Evolutionary conservation across 441 rosid genomes (phyloP), one percentile per base, ranked within the genome.

Genomic region (Capsella rubella): DNA sequence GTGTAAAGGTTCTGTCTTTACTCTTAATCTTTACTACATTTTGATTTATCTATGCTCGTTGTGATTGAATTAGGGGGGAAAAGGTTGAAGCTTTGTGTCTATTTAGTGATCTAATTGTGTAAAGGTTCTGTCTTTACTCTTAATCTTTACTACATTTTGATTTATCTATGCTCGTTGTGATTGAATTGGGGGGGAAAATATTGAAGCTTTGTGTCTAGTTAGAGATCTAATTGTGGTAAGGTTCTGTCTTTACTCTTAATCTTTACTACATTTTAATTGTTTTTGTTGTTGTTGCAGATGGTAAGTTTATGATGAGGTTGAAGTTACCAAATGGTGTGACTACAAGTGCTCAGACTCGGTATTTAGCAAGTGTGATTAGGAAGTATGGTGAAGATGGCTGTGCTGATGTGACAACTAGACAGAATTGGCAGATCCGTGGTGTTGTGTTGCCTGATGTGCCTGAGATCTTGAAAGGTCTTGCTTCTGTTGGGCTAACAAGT

Each of bases 341-440:
- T n/a, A 94, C 97, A 8, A 90, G 97, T 43, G 94, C 78, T 18
- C 99, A 94, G 69, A 90, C 97, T n/a, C 79, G 95, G 50, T 94
- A 89, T 79, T 66, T 94, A 47, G 97, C 97, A 0, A 92, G 94
- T 69, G 97, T 89, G 76, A 90, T 94, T 18, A 87, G 82, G 70
- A 92, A 90, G 72, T 92, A 94, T 34, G 97, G 97, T 5, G 79
- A 85, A 73, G 97, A 94, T n/a, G 99, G 99, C 1, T 94, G 97
- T 52, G 97, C 89, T 0, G 99, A 94, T 79, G 90, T 94, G 43
- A 94, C 99, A 3, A 94, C 97, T 0, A 84, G 99, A 79, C 99
- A 90, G 79, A 94, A 92, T 80, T 94, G 97, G 99, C 99, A 94
- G 82, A 92, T 94, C 21, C 91, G 99, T 2, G 97, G 97, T 8